Conservation (phyloP, 495 filamentous ascomycete genomes). For the Lasiosphaeria ovina region DNA sequence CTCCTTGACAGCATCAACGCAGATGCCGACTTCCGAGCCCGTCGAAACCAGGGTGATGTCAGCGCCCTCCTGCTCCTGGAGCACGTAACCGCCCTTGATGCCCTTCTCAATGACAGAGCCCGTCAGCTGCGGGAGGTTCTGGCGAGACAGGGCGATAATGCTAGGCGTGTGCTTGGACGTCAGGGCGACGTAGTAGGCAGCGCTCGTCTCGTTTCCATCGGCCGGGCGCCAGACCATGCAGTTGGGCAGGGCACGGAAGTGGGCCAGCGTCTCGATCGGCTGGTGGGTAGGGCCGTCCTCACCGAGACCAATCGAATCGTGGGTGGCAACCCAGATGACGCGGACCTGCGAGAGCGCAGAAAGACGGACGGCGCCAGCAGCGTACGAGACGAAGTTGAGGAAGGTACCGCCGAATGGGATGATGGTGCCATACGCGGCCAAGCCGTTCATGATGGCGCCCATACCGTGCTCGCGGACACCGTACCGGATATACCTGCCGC, state of each 20-base stretch:
- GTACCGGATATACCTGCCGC: constrained; percentile 92
- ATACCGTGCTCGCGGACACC: constrained; percentile 97
- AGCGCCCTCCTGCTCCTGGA: constrained; percentile 78
- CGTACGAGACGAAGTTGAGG: constrained; percentile 99
- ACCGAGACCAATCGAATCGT: constrained; percentile 99
- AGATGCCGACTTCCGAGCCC: constrained; percentile 93
- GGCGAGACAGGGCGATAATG: constrained; percentile 92
- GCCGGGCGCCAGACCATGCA: constrained; percentile 99
- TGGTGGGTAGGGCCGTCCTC: constrained; percentile 99
- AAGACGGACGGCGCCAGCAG: constrained; percentile 90
- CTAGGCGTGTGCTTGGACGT: constrained; percentile 87
- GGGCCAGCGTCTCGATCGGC: constrained; percentile 97
- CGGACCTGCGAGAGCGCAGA: constrained; percentile 89
- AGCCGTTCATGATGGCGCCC: constrained; percentile 97
- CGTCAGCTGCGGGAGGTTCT: constrained; percentile 98
- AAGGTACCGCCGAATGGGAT: constrained; percentile 95
- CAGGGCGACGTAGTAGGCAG: constrained; percentile 94
- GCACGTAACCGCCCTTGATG: constrained; percentile 92
- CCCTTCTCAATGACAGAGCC: constrained; percentile 81
- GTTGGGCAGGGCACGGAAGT: constrained; percentile 99
- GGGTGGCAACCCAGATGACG: constrained; percentile 93
- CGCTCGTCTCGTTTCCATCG: constrained; percentile 97
- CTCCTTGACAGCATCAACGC: constrained; percentile 84
- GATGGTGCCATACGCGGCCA: constrained; percentile 91
- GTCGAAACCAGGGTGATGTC: constrained; percentile 90